phyloP scores from a whole-genome alignment of 2,329 filamentous ascomycete genomes.

The Claviceps arundinis region DNA sequence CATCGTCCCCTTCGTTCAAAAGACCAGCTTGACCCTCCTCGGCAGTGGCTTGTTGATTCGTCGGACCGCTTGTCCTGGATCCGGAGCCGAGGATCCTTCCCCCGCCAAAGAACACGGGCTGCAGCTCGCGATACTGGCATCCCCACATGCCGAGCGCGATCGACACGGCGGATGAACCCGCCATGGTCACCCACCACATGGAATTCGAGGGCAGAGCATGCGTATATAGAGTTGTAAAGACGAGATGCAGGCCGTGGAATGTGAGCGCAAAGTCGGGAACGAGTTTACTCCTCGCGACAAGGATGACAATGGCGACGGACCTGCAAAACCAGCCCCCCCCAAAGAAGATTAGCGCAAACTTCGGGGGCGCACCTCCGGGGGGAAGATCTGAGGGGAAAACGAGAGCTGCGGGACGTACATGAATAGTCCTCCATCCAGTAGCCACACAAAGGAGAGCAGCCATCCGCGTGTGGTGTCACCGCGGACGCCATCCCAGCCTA shows the following conservation, averaged over 20 bases:
- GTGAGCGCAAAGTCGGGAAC: conserved; percentile 91
- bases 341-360: background rate
- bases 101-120: conserved; percentile 77
- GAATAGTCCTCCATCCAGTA: conserved; percentile 40
- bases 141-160: conserved; percentile 70
- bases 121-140: conserved; percentile 79
- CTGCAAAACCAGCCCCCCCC: conserved; percentile 29
- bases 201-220: conserved; percentile 60
- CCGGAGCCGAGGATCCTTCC: conserved; percentile 23
- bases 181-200: conserved; percentile 71
- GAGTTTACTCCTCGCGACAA: conserved; percentile 82
- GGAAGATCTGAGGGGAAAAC: background rate
- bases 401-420: conserved; percentile 24
- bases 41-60: conserved; percentile 11
- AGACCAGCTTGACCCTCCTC: conserved; percentile 12
- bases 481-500: conserved; percentile 44
- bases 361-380: no score
- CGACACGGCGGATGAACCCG: conserved; percentile 29
- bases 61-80: conserved; percentile 6
- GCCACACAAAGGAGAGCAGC: conserved; percentile 44
- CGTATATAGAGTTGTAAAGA: conserved; percentile 67
- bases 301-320: conserved; percentile 66
- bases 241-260: conserved; percentile 68
- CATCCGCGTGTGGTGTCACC: conserved; percentile 51
- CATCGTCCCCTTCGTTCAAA: conserved; percentile 27